These are phyloP conservation scores for Neurospora sp. DNA, from an alignment of 2,329 filamentous ascomycete species.

Conservation along the genomic window DNA sequence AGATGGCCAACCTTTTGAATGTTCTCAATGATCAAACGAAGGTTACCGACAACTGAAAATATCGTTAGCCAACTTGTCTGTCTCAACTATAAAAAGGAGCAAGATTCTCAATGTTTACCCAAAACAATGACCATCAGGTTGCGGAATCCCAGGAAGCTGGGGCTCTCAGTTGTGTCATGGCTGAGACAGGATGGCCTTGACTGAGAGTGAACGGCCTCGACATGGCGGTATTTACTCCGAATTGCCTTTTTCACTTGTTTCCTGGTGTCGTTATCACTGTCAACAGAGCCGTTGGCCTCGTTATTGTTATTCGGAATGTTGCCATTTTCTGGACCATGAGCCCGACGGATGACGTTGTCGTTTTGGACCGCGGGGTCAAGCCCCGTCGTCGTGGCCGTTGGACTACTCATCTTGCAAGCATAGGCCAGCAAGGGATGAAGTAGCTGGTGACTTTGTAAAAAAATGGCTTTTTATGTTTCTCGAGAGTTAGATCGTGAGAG, in stretches of 20 bases:
- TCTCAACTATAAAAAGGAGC: not conserved
- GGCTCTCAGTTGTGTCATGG: conserved; percentile 62
- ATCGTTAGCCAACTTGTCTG: not conserved
- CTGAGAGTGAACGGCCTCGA: conserved; percentile 72
- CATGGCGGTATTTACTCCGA: conserved; percentile 75
- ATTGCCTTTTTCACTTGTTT: conserved; percentile 26
- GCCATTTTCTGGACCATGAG: conserved; percentile 3
- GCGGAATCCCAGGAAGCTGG: conserved; percentile 86
- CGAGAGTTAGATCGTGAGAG: not conserved
- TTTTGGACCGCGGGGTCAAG: conserved; percentile 18
- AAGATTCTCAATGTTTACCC: conserved; percentile 39
- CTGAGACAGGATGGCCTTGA: conserved; percentile 71
- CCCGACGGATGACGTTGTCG: conserved; percentile 9
- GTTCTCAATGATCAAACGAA: conserved; percentile 93
- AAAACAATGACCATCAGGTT: conserved; percentile 94
- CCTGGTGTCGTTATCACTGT: conserved; percentile 7
- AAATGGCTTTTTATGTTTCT: not conserved
- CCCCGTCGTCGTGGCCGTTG: conserved; percentile 27
- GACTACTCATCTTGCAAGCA: conserved; percentile 18
- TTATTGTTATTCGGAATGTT: conserved; percentile 6
- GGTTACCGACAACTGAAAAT: conserved; percentile 70
- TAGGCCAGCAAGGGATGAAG: not conserved
- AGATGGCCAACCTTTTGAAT: conserved; percentile 63
- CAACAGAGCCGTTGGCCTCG: conserved; percentile 6
- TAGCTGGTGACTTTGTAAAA: not conserved